Evolutionary conservation across 2,329 filamentous ascomycete species (phyloP).

Genomic region (Tothia fuscella): DNA sequence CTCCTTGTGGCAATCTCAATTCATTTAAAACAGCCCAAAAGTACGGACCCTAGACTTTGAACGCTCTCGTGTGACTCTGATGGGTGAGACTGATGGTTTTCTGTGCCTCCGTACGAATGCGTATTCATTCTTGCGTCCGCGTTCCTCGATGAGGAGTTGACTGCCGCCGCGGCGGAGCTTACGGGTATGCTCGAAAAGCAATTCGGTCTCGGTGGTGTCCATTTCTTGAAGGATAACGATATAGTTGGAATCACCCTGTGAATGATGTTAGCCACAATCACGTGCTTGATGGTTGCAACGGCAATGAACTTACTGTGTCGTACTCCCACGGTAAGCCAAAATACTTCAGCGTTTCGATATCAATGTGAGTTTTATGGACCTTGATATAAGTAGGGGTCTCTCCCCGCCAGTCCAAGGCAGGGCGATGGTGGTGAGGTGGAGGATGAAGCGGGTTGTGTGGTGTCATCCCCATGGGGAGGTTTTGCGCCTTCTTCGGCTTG

Average conservation of each 20-base stretch:
- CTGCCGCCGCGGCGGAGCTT: slow-evolving; percentile 26
- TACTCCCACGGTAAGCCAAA: slow-evolving; percentile 37
- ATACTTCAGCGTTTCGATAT: slow-evolving; percentile 34
- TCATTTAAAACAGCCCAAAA: too few relatives aligned
- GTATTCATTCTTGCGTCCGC: slow-evolving; percentile 29
- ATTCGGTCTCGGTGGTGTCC: slow-evolving; percentile 35
- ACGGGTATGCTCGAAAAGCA: slow-evolving; percentile 39
- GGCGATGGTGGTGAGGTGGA: slow-evolving; percentile 17
- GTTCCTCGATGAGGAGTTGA: slow-evolving; percentile 32
- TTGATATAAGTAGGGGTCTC: slow-evolving; percentile 33
- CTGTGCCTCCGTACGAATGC: slow-evolving; percentile 32
- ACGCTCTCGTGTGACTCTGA: too few relatives aligned
- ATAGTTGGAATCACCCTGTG: slow-evolving; percentile 32
- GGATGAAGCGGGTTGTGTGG: slow-evolving; percentile 14
- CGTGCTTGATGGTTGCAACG: not conserved
- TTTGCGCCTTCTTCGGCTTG: slow-evolving; percentile 32
- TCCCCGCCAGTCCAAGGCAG: not conserved
- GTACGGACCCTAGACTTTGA: too few relatives aligned
- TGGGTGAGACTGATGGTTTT: slow-evolving; percentile 2
- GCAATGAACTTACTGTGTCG: slow-evolving; percentile 28
- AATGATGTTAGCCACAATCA: not conserved
- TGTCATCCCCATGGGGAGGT: slow-evolving; percentile 21
- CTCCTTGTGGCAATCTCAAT: too few relatives aligned
- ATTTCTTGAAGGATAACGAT: slow-evolving; percentile 39
- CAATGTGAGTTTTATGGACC: slow-evolving; percentile 33